Conservation (phyloP, 805 yeast genomes). For the Starmera dryadoides region DNA sequence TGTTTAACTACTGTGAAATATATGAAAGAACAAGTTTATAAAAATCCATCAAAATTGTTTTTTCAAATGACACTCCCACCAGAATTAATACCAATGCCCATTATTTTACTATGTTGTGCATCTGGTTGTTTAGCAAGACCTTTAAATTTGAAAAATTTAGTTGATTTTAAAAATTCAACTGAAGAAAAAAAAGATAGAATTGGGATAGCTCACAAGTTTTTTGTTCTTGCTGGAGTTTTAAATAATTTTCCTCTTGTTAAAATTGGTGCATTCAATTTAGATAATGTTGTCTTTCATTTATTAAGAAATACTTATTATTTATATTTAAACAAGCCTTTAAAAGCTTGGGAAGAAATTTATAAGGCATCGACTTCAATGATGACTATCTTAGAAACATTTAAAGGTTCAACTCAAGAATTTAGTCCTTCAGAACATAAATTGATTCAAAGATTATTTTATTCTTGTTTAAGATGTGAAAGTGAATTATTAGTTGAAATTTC, state of each 20-base stretch:
- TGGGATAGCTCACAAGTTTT: slow-evolving; percentile 6
- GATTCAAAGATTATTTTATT: slow-evolving; percentile 15
- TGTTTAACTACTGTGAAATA: slow-evolving; percentile 8
- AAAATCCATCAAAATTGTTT: slow-evolving; percentile 2
- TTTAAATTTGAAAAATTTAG: slow-evolving; percentile 9
- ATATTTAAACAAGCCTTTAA: slow-evolving; percentile 17
- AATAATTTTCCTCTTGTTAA: slow-evolving; percentile 6
- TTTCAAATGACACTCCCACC: slow-evolving; percentile 7
- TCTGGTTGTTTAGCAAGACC: slow-evolving; percentile 14
- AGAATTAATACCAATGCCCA: slow-evolving; percentile 9
- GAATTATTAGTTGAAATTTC: slow-evolving; percentile 19
- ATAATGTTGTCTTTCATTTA: slow-evolving; percentile 11
- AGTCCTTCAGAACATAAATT: slow-evolving; percentile 10
- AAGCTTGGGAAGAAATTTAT: slow-evolving; percentile 15
- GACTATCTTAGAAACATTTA: slow-evolving; percentile 13
- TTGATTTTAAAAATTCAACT: slow-evolving; percentile 5
- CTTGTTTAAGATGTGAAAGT: slow-evolving; percentile 18
- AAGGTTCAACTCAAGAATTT: slow-evolving; percentile 12
- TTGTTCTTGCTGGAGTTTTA: slow-evolving; percentile 7
- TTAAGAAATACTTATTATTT: slow-evolving; percentile 13
- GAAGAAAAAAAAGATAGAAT: slow-evolving; percentile 5
- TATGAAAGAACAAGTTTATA: neutral
- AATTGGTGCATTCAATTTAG: slow-evolving; percentile 9
- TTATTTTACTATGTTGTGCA: slow-evolving; percentile 8
- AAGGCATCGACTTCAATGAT: slow-evolving; percentile 14